Conservation (phyloP, 2,329 filamentous ascomycete genomes). For the Trichoderma gracile region DNA sequence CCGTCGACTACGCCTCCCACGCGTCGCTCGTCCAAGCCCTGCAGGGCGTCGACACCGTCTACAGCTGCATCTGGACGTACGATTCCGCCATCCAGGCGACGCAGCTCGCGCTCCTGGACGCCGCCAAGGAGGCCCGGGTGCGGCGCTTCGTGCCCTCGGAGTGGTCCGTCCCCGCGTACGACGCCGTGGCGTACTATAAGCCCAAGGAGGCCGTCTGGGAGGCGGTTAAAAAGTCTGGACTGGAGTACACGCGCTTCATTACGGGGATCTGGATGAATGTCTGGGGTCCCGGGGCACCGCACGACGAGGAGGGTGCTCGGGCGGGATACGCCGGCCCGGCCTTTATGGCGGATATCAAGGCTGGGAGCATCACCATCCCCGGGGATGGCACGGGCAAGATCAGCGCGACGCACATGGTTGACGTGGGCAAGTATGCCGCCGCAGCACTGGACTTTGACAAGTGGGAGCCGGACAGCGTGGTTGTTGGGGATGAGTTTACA, state of each 20-base stretch:
- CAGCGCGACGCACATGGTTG: not conserved
- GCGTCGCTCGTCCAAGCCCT: slow-evolving; percentile 15
- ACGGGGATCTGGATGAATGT: slow-evolving; percentile 21
- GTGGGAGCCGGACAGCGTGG: slow-evolving; percentile 11
- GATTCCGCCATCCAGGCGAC: not conserved
- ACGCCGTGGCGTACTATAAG: slow-evolving; percentile 4
- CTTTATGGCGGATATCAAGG: slow-evolving; percentile 4
- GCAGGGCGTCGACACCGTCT: slow-evolving; percentile 16
- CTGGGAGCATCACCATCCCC: not conserved
- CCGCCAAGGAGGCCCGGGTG: slow-evolving; percentile 11
- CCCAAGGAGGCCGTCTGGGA: slow-evolving; percentile 17
- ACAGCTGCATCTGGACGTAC: slow-evolving; percentile 20
- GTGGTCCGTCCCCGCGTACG: slow-evolving; percentile 17
- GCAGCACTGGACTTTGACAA: slow-evolving; percentile 16
- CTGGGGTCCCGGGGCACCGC: slow-evolving; percentile 7
- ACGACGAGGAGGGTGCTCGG: not conserved
- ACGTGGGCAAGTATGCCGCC: slow-evolving; percentile 20
- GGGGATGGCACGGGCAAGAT: not conserved
- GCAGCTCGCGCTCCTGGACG: slow-evolving; percentile 19
- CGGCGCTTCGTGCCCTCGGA: slow-evolving; percentile 13
- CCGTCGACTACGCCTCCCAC: slow-evolving; percentile 14
- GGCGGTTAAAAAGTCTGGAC: slow-evolving; percentile 9
- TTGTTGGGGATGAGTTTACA: slow-evolving; percentile 11
- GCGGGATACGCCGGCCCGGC: slow-evolving; percentile 10
- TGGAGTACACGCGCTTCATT: slow-evolving; percentile 25